Percentiles rank a stretch among this genome's conserved stretches.
phyloP scores from a whole-genome alignment of 805 yeast genomes.

The Saccharomycopsis sp. region DNA sequence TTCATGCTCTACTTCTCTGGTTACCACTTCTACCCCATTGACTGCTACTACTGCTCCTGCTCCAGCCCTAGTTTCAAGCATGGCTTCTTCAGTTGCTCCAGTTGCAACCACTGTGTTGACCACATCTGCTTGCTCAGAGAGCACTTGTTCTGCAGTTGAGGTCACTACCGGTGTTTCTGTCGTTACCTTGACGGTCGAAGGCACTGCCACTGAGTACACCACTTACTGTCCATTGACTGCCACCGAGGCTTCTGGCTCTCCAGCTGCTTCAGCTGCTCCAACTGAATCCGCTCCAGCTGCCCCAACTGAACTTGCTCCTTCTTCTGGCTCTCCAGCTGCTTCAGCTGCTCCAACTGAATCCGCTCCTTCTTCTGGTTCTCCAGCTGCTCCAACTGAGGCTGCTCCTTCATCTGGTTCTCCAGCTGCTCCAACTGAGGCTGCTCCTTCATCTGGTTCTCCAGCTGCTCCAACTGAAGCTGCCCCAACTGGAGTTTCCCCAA shows the following conservation, averaged over 20 bases:
- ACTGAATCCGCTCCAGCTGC: neutral
- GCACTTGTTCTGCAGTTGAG: neutral
- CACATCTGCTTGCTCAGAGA: neutral
- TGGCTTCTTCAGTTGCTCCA: slow-evolving; percentile 5
- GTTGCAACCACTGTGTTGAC: slow-evolving; percentile 1
- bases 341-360: neutral
- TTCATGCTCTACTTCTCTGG: slow-evolving; percentile 22
- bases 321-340: slow-evolving; percentile 3
- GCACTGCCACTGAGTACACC: slow-evolving; percentile 30
- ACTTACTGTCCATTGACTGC: slow-evolving; percentile 30
- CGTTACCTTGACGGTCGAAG: slow-evolving; percentile 16
- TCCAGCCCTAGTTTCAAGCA: neutral
- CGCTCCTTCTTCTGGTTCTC: neutral
- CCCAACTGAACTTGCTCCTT: slow-evolving; percentile 1
- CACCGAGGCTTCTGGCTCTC: slow-evolving; percentile 10
- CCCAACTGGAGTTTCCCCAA: neutral
- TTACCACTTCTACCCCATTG: slow-evolving; percentile 25
- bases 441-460: neutral
- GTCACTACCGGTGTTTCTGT: slow-evolving; percentile 15
- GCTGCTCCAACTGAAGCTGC: slow-evolving; percentile 4
- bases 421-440: slow-evolving; percentile 3
- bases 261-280: neutral
- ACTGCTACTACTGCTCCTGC: slow-evolving; percentile 17
- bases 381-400: slow-evolving; percentile 1
- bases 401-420: neutral